Percentiles rank a stretch among this genome's conserved stretches.
Evolutionary conservation across 169 alveolate genomes (phyloP).

Genomic region (Plasmodium gaboni): DNA sequence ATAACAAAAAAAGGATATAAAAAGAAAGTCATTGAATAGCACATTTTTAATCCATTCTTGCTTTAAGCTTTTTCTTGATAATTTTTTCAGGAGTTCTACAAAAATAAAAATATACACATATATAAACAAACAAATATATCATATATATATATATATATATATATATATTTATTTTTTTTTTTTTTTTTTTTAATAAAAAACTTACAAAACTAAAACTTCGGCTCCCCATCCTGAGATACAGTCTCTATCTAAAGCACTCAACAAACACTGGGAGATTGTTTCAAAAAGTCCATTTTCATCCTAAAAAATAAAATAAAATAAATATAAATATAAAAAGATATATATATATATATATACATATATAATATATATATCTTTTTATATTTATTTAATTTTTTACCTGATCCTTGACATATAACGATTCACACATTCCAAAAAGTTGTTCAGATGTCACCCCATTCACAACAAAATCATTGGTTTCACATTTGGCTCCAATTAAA

Average conservation of each 20-base stretch:
- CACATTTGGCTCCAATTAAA: slow-evolving; percentile 92
- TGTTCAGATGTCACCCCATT: slow-evolving; percentile 97
- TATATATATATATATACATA: not conserved
- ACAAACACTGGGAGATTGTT: slow-evolving; percentile 94
- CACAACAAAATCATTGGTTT: slow-evolving; percentile 93
- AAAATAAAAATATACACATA: slow-evolving; percentile 8
- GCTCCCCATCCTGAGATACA: slow-evolving; percentile 99
- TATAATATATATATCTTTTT: too few relatives aligned
- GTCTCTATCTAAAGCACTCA: slow-evolving; percentile 96
- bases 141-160: not conserved
- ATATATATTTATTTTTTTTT: not conserved
- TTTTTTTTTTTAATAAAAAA: too few relatives aligned
- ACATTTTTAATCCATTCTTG: slow-evolving; percentile 89
- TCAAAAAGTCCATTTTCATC: slow-evolving; percentile 93
- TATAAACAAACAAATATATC: not conserved
- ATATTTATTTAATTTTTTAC: slow-evolving; percentile 74
- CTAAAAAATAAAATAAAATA: slow-evolving; percentile 38
- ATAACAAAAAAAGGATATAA: not conserved
- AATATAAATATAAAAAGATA: not conserved
- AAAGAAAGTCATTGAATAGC: not conserved
- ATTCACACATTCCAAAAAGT: slow-evolving; percentile 97
- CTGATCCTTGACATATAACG: slow-evolving; percentile 94
- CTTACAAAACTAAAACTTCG: slow-evolving; percentile 91
- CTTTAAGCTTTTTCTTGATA: slow-evolving; percentile 87
- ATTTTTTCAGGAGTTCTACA: slow-evolving; percentile 89